Percentiles rank a stretch among this genome's conserved stretches.
phyloP scores from a whole-genome alignment of 2,329 filamentous ascomycete genomes.

The Aureobasidium vineae region DNA sequence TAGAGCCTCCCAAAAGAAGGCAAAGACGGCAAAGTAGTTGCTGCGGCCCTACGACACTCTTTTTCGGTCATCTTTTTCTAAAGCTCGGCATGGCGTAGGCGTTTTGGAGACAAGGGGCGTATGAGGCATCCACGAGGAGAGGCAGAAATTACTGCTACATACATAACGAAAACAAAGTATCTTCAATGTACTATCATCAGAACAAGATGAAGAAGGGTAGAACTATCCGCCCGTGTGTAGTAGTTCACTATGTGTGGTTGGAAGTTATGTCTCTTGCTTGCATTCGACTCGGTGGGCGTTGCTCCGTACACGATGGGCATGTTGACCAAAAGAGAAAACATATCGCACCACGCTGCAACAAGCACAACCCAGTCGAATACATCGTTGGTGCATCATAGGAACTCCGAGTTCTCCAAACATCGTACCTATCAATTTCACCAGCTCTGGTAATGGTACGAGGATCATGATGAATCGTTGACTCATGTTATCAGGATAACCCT shows the following conservation, averaged over 20 bases:
- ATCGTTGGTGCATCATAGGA: neutral
- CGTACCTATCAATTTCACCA: neutral
- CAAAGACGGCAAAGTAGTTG: slow-evolving; percentile 46
- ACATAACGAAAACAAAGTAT: slow-evolving; percentile 4
- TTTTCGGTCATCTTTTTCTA: neutral
- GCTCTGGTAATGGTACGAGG: too few relatives aligned
- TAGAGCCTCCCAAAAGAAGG: slow-evolving; percentile 64
- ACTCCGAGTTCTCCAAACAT: too few relatives aligned
- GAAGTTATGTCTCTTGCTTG: too few relatives aligned
- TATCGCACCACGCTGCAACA: neutral
- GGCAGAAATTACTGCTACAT: neutral
- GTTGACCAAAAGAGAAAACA: neutral
- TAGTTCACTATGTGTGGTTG: neutral
- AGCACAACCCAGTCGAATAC: too few relatives aligned
- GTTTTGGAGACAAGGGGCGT: slow-evolving; percentile 12
- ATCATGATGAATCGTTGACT: neutral
- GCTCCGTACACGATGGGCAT: neutral
- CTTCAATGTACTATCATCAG: neutral
- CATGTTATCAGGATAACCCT: slow-evolving; percentile 1
- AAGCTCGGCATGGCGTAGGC: slow-evolving; percentile 19
- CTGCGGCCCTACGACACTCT: neutral
- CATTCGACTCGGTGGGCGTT: too few relatives aligned
- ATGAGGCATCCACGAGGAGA: neutral
- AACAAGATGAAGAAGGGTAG: neutral
- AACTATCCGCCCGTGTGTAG: neutral